Conservation (phyloP, 257 asterid genomes). For the Ehretia macrophylla region DNA sequence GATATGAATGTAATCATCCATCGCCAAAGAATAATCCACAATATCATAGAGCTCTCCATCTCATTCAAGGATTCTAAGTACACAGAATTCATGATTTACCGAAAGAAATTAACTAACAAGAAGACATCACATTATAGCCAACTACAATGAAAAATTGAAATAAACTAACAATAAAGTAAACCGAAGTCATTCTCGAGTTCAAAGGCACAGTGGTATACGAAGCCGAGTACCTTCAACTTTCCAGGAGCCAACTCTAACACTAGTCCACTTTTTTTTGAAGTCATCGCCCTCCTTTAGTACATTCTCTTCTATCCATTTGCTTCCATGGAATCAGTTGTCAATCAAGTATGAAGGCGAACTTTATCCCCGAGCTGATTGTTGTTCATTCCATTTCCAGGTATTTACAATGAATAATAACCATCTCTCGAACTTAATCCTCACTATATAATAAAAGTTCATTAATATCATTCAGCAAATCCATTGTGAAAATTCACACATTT, state of each 20-base stretch:
- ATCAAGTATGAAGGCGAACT: background rate
- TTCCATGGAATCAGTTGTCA: constrained; percentile 1
- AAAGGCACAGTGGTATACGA: constrained; percentile 12
- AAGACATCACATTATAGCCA: background rate
- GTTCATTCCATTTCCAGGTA: constrained; percentile 20
- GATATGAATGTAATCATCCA: background rate
- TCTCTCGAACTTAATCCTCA: constrained; percentile 6
- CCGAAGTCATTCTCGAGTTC: background rate
- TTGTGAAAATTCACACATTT: background rate
- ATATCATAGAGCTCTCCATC: no score
- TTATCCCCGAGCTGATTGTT: constrained; percentile 5
- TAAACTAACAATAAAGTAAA: no score
- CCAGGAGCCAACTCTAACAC: constrained; percentile 15
- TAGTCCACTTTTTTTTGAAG: constrained; percentile 1
- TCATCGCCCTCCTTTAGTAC: constrained; percentile 9
- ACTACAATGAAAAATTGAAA: background rate
- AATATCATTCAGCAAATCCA: background rate
- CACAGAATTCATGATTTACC: no score
- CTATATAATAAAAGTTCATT: background rate
- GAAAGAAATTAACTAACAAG: background rate
- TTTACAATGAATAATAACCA: constrained; percentile 19
- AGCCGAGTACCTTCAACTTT: constrained; percentile 23
- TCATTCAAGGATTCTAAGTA: no score
- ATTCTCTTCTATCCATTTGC: constrained; percentile 11
- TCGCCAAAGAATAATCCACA: no score